These are phyloP conservation scores for Strobilomyces confusus DNA, from an alignment of 768 basidiomycete species.

Conservation along the genomic window DNA sequence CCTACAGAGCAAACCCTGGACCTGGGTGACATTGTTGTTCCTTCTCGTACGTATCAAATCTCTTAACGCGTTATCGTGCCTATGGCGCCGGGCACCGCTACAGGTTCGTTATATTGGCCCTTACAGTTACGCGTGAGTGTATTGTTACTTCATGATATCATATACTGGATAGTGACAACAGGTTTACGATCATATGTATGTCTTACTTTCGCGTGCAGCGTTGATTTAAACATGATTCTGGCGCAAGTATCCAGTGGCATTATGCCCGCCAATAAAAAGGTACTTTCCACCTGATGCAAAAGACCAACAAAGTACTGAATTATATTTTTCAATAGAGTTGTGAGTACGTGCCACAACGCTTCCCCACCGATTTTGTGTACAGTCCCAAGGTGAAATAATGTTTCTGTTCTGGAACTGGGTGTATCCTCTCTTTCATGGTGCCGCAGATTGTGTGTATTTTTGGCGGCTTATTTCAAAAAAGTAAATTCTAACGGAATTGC, in stretches of 20 bases:
- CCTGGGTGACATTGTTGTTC: not conserved
- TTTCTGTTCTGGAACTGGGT: not conserved
- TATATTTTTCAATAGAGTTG: not conserved
- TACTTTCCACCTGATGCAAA: not conserved
- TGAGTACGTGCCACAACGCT: not conserved
- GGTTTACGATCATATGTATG: not conserved
- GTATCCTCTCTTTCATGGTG: not conserved
- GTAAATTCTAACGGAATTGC: not conserved
- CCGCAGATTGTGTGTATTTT: not conserved
- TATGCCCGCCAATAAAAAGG: conserved; percentile 1
- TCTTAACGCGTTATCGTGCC: not conserved
- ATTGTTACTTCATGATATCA: not conserved
- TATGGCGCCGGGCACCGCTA: not conserved
- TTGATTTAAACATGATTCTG: not conserved
- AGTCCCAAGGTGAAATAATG: not conserved
- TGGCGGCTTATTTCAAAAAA: not conserved
- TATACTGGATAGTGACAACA: not conserved
- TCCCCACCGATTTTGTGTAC: not conserved
- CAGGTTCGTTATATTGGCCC: conserved; percentile 8
- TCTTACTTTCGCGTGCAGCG: not conserved
- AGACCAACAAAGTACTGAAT: not conserved
- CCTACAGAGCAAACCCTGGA: not conserved
- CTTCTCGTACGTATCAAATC: not conserved
- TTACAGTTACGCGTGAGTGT: not conserved
- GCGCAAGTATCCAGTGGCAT: conserved; percentile 1